Percentiles rank a stretch among this genome's conserved stretches.
Conservation (phyloP, 1,284 basidiomycete species). For the Fomitopsis palustris region DNA sequence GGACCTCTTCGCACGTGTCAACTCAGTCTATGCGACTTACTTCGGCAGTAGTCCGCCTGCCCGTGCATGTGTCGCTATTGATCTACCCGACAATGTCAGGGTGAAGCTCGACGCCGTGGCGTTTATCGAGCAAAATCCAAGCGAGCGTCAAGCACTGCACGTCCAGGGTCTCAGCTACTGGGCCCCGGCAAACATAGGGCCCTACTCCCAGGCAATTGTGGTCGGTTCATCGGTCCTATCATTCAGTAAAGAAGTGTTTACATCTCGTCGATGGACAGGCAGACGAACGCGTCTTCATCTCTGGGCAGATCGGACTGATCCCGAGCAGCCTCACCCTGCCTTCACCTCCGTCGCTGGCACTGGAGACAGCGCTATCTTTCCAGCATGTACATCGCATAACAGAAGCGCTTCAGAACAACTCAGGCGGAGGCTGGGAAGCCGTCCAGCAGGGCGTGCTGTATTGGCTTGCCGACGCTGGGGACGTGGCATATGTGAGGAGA, state of each 20-base stretch:
- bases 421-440: constrained; percentile 61
- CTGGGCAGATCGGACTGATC: constrained; percentile 92
- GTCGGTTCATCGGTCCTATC: constrained; percentile 39
- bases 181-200: constrained; percentile 99
- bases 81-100: constrained; percentile 54
- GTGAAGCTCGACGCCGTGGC: constrained; percentile 80
- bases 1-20: constrained; percentile 70
- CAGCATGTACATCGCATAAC: constrained; percentile 81
- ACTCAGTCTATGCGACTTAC: constrained; percentile 74
- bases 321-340: constrained; percentile 75
- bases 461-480: constrained; percentile 49
- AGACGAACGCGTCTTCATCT: constrained; percentile 76
- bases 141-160: constrained; percentile 75
- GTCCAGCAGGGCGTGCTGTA: constrained; percentile 60
- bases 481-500: constrained; percentile 40
- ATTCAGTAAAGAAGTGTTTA: too few relatives aligned
- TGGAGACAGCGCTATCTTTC: constrained; percentile 71
- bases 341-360: constrained; percentile 47
- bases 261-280: constrained; percentile 40
- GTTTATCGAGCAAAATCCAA: constrained; percentile 37
- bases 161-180: constrained; percentile 96
- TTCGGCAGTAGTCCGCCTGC: constrained; percentile 93
- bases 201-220: constrained; percentile 91
- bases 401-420: constrained; percentile 50
- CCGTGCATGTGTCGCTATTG: constrained; percentile 86